A percentile compares a stretch with the other conserved stretches of the same genome.
Conservation (phyloP, 2,329 filamentous ascomycete species). For the Neopestalotiopsis sp. region DNA sequence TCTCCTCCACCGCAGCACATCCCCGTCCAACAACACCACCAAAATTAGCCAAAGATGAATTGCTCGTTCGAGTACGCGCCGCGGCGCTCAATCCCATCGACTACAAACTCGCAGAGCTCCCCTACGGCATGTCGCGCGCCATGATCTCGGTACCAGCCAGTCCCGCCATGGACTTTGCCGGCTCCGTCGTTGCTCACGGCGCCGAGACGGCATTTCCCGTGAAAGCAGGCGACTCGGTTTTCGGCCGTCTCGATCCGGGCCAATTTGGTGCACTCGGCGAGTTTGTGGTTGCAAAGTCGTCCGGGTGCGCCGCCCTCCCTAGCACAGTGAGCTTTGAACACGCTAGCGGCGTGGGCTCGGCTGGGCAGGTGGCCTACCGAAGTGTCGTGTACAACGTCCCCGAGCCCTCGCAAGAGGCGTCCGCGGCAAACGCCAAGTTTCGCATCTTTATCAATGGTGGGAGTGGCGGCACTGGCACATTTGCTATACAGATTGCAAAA, state of each 20-base stretch:
- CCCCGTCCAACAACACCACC: conserved; percentile 32
- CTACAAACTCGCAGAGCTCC: conserved; percentile 47
- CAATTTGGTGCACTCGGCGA: conserved; percentile 44
- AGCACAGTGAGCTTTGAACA: conserved; percentile 44
- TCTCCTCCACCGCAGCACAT: background rate
- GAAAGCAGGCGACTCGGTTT: background rate
- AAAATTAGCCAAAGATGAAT: conserved; percentile 1
- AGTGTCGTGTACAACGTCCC: conserved; percentile 47
- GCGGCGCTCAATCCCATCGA: conserved; percentile 54
- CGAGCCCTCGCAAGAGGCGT: background rate
- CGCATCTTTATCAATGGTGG: conserved; percentile 67
- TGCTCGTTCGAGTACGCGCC: conserved; percentile 47
- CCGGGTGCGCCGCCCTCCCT: conserved; percentile 44
- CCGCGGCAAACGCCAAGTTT: conserved; percentile 40
- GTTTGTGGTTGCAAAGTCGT: conserved; percentile 39
- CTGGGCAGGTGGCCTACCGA: conserved; percentile 53
- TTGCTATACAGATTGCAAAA: conserved; percentile 66
- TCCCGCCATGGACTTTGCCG: conserved; percentile 56
- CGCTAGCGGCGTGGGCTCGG: conserved; percentile 47
- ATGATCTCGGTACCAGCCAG: conserved; percentile 44
- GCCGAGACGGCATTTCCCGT: background rate
- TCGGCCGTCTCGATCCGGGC: background rate
- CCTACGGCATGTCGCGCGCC: conserved; percentile 42
- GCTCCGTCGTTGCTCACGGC: conserved; percentile 45
- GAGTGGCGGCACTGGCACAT: conserved; percentile 62